Base-by-base conservation (phyloP, 1,284 basidiomycete species). In the Leccinum subfulvum region DNA sequence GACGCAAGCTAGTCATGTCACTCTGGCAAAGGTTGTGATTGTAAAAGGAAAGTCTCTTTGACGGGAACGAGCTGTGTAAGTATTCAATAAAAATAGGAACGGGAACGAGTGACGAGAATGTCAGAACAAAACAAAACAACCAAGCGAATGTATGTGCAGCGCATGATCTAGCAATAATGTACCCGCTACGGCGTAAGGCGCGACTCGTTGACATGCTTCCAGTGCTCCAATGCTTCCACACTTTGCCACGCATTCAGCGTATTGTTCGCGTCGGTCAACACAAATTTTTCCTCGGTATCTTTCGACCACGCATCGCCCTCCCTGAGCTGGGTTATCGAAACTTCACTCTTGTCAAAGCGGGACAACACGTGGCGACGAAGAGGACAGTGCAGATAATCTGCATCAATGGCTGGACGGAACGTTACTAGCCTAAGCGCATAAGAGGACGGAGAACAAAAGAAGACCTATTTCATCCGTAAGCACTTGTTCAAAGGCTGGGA, bases 391-490 rank as follows among this genome's bases (percentile, higher is more conserved):
- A 90, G 81, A 74, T 84, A 89, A 70, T 92, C 89, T 2, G 78
- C 73, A 30, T 77, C 73, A 16, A 67, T 71, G 0, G 89, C 77
- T 11, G 76, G 70, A 44, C 92, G 86, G 82, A 95, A 92, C 5
- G 81, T 82, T 30, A 30, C 30, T 30, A 30, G 30, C 30, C 30
- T 30, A 53, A 93, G 72, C 1, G 88, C 80, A 4, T 76, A 74
- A 9, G 80, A 66, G 14, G 88, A 83, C 18, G 80, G 76, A 1
- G 87, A 87, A 73, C 92, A 95, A 77, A 94, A 89, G 69, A 92
- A 84, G 9, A 93, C 88, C 92, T 93, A 35, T 67, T 16, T 16
- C 21, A 39, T 16, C 14, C 1, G 16, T 73, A 21, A 74, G 64
- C 52, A 56, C 18, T 26, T 28, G 33, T 59, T n/a, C 13, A 21